Evolutionary conservation across 768 basidiomycete genomes (phyloP).

Genomic region (Suillus fuscotomentosus): DNA sequence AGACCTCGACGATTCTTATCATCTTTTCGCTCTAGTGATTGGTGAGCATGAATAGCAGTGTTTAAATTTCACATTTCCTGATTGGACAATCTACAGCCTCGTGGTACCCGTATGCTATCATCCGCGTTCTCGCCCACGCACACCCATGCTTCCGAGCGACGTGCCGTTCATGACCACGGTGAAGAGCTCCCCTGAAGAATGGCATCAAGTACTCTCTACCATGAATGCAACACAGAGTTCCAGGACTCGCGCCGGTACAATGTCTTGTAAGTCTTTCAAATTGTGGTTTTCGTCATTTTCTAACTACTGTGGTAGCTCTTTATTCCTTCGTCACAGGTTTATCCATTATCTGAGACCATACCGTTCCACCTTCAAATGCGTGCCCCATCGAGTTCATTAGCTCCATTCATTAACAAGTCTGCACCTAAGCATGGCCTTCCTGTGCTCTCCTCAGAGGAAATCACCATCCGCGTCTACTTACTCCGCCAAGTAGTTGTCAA

Average conservation of each 20-base stretch:
- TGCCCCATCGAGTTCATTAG: constrained; percentile 44
- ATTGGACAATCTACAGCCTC: constrained; percentile 34
- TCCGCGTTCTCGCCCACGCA: constrained; percentile 54
- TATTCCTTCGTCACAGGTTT: constrained; percentile 55
- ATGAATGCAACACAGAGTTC: constrained; percentile 38
- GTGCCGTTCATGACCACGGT: constrained; percentile 55
- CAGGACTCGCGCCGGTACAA: constrained; percentile 38
- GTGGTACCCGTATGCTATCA: constrained; percentile 48
- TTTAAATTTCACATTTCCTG: constrained; percentile 6
- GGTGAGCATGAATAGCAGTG: constrained; percentile 30
- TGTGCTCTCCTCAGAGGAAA: constrained; percentile 12
- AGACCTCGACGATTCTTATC: constrained; percentile 39
- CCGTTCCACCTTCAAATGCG: constrained; percentile 66
- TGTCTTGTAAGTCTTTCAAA: constrained; percentile 44
- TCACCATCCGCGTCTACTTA: constrained; percentile 46
- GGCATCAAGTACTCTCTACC: constrained; percentile 49
- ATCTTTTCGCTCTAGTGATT: constrained; percentile 46
- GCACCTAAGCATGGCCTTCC: constrained; percentile 2
- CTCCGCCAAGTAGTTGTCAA: constrained; percentile 47
- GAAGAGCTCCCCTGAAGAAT: constrained; percentile 66
- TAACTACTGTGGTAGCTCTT: constrained; percentile 44
- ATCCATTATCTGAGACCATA: constrained; percentile 52
- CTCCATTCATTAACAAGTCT: constrained; percentile 39
- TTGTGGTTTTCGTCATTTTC: neutral
- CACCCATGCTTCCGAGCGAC: constrained; percentile 45